Conservation (phyloP, 1,139 yeast species). For the Lodderomyces elongisporus region DNA sequence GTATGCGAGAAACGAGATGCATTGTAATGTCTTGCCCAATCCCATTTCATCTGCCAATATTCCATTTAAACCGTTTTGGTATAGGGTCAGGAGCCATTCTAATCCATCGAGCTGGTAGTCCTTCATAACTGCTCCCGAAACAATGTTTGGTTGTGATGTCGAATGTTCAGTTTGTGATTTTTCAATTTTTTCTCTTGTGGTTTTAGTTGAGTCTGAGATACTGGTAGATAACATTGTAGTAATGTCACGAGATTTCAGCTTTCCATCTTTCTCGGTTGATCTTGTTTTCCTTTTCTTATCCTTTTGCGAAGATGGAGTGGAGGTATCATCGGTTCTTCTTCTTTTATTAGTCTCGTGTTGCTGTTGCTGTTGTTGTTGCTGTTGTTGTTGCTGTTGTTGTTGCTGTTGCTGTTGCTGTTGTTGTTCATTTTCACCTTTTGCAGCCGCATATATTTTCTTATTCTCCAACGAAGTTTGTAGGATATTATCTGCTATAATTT, state of each 20-base stretch:
- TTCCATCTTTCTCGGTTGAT: too few relatives aligned
- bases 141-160: constrained; percentile 56
- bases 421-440: not conserved
- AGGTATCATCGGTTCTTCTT: constrained; percentile 5
- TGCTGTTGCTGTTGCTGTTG: constrained; percentile 10
- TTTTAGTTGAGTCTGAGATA: constrained; percentile 18
- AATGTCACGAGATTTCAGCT: constrained; percentile 15
- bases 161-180: constrained; percentile 18
- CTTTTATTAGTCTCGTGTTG: constrained; percentile 12
- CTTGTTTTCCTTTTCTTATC: constrained; percentile 14
- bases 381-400: constrained; percentile 10
- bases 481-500: constrained; percentile 75
- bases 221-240: constrained; percentile 21
- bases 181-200: constrained; percentile 21
- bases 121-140: constrained; percentile 67
- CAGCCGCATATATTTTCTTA: constrained; percentile 8
- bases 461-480: constrained; percentile 36
- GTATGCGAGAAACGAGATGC: constrained; percentile 72
- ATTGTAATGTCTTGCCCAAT: constrained; percentile 85
- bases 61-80: constrained; percentile 92
- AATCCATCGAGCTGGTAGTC: constrained; percentile 86
- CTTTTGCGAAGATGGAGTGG: not conserved
- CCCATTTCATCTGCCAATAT: constrained; percentile 98
- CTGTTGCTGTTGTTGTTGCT: constrained; percentile 7
- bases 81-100: constrained; percentile 83